Percentiles rank a stretch among this genome's conserved stretches.
These are phyloP conservation scores for Clavulina sp. DNA, from an alignment of 768 basidiomycete species.

Conservation along the genomic window DNA sequence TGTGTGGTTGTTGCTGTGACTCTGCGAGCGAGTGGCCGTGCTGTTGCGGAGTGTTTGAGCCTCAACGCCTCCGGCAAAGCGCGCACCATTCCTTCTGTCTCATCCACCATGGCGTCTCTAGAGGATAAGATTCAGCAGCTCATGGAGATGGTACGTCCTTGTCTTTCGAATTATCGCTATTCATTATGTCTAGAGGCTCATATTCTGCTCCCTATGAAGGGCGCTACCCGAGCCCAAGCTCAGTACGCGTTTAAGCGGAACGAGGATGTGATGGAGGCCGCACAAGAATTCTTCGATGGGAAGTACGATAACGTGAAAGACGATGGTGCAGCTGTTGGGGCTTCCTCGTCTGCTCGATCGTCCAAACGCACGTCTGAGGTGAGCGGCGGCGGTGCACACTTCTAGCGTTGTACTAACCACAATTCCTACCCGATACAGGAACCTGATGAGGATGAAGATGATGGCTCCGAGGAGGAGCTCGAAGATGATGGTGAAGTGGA, in stretches of 20 bases:
- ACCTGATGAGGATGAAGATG: slow-evolving; percentile 6
- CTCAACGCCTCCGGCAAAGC: no score
- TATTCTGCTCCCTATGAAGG: slow-evolving; percentile 28
- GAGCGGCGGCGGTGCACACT: slow-evolving; percentile 1
- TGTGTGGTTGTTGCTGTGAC: no score
- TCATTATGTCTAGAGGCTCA: slow-evolving; percentile 2
- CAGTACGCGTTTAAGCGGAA: slow-evolving; percentile 62
- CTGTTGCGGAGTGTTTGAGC: no score
- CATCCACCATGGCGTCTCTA: no score
- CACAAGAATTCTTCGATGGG: slow-evolving; percentile 71
- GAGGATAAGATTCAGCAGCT: slow-evolving; percentile 44
- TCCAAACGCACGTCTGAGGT: background rate
- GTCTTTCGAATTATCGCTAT: background rate
- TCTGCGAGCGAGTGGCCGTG: no score
- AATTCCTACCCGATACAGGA: background rate
- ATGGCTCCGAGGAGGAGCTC: slow-evolving; percentile 23
- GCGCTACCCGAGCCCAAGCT: slow-evolving; percentile 67
- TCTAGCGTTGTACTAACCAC: background rate
- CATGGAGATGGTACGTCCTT: slow-evolving; percentile 35
- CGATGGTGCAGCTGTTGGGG: slow-evolving; percentile 20
- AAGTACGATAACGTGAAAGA: slow-evolving; percentile 58
- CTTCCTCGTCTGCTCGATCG: background rate
- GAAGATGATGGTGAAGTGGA: slow-evolving; percentile 31
- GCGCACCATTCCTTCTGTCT: no score
- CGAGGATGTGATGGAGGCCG: slow-evolving; percentile 85